Conservation (phyloP, 208 protist genomes). For the Leishmania lainsoni region DNA sequence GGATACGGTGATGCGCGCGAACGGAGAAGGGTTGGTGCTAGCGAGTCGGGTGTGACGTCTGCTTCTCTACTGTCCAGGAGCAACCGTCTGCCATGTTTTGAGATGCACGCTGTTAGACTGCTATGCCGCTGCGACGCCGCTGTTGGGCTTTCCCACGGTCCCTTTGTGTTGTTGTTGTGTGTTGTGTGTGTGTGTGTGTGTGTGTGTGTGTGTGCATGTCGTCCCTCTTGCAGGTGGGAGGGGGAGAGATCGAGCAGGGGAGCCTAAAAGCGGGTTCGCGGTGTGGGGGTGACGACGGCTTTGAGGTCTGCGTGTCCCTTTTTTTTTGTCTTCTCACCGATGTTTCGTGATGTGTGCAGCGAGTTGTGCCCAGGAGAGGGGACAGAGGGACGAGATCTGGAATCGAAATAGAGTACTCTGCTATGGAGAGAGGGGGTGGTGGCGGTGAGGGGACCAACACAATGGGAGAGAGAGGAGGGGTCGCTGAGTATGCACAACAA, state of each 20-base stretch:
- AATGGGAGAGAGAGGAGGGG: not conserved
- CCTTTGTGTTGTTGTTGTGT: not conserved
- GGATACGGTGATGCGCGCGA: not conserved
- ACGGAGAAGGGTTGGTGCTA: not conserved
- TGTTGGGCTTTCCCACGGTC: not conserved
- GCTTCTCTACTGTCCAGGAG: not conserved
- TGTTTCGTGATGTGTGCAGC: not conserved
- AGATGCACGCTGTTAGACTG: not conserved
- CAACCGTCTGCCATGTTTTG: not conserved
- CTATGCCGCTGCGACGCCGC: slow-evolving; percentile 9
- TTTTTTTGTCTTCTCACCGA: not conserved
- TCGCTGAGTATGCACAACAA: not conserved
- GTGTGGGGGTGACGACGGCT: not conserved
- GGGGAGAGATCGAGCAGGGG: not conserved
- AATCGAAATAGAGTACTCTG: not conserved
- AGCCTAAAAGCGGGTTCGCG: not conserved
- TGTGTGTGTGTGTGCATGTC: no score
- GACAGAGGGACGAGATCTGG: not conserved
- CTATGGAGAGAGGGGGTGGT: not conserved
- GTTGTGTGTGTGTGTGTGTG: no score
- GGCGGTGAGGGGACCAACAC: not conserved
- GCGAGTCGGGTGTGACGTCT: not conserved
- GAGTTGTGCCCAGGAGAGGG: not conserved
- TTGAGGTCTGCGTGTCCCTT: not conserved
- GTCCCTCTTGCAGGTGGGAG: not conserved